A percentile compares a stretch with the other conserved stretches of the same genome.
Conservation (phyloP, 345 rosid species). For the Citrus cavaleriei region DNA sequence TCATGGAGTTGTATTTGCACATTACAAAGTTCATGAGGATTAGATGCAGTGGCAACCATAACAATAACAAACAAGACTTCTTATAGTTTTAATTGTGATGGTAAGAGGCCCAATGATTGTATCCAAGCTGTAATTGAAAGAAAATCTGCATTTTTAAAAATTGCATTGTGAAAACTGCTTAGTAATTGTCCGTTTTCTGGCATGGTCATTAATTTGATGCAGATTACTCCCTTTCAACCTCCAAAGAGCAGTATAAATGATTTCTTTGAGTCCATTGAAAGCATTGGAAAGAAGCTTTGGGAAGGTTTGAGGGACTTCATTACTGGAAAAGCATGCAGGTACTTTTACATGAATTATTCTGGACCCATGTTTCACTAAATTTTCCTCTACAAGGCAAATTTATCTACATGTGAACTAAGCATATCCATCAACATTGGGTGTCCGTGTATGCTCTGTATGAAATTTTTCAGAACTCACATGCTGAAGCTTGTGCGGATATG, state of each 20-base stretch:
- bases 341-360: not conserved
- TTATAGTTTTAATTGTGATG: too few relatives aligned
- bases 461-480: not conserved
- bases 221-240: slow-evolving; percentile 64
- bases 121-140: not conserved
- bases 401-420: not conserved
- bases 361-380: not conserved
- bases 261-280: slow-evolving; percentile 61
- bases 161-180: not conserved
- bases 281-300: slow-evolving; percentile 53
- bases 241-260: slow-evolving; percentile 57
- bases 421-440: not conserved
- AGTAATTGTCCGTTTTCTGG: not conserved
- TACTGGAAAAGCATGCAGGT: slow-evolving; percentile 89
- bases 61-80: not conserved
- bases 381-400: not conserved
- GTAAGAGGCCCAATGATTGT: not conserved
- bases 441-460: not conserved
- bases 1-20: too few relatives aligned
- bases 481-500: not conserved
- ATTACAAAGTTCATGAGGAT: too few relatives aligned
- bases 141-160: not conserved
- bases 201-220: slow-evolving; percentile 21
- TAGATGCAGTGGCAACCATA: too few relatives aligned
- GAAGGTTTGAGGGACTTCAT: slow-evolving; percentile 67